Base-by-base conservation (phyloP, 2,329 filamentous ascomycete species). In the Ophiostoma quercus region DNA sequence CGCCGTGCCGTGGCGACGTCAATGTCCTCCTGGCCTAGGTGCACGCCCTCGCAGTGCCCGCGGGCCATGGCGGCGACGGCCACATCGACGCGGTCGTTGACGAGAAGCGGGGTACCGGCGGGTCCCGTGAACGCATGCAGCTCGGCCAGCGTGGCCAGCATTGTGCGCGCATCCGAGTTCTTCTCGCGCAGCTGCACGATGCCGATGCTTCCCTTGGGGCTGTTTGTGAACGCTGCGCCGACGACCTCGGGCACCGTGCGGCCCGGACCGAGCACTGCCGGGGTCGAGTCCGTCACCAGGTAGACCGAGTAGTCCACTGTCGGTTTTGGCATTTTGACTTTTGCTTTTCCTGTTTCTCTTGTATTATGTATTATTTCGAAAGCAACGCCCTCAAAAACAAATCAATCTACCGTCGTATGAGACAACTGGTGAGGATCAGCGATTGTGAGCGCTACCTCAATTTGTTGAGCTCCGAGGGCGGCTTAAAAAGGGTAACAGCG, bases 11-110 rank as follows among this genome's bases (percentile, higher is more conserved):
- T 84, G 9, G 80, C 51, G 25, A 73, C 63, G 63, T 66, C 73
- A 83, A 97, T 89, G 78, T 98, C 94, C 84, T 97, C 94, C 81
- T 98, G 94, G 7, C 95, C 95, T 67, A 98, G 86, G 78, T 98
- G 95, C 9, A 97, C 92, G 65, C 95, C 95, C 80, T 97, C 94
- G 70, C 92, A 95, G 14, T 88, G 91, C 62, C 94, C 86, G 19
- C 92, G 92, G 22, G 92, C 84, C n/a, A 93, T 93, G 62, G 94
- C 86, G 16, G 92, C 93, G 22, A 92, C 84, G 9, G 93, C 94
- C 34, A 98, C 92, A 77, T 97, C 94, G 6, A 97, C 86, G 14
- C 94, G 88, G 78, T 98, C 95, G 77, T 98, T 98, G 82, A 98
- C 93, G 69, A 98, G 82, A 70, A 98, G 84, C 39, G 94, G 94